Evolutionary conservation across 495 filamentous ascomycete genomes (phyloP).

Genomic region (Penicillium mononematosum): DNA sequence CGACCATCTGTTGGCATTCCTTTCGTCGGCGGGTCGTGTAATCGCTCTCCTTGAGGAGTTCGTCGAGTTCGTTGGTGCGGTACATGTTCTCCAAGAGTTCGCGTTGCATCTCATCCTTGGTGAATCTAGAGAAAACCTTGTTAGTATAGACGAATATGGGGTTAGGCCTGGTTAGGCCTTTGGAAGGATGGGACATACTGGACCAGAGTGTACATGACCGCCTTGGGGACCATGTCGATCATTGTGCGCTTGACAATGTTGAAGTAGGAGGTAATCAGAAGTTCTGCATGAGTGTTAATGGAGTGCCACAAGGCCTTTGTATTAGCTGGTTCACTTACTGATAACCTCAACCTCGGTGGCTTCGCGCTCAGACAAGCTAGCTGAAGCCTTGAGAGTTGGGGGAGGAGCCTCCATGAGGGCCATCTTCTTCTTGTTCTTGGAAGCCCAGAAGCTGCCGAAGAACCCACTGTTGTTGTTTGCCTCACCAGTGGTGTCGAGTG

Average conservation of each 20-base stretch:
- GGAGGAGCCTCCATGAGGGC: conserved; percentile 97
- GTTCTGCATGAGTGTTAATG: conserved; percentile 55
- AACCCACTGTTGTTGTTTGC: conserved; percentile 69
- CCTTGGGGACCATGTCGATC: conserved; percentile 99
- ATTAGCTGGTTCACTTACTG: conserved; percentile 61
- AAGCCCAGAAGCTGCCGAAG: conserved; percentile 96
- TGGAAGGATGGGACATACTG: conserved; percentile 59
- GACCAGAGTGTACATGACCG: conserved; percentile 96
- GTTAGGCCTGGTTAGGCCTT: background rate
- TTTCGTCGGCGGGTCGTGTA: conserved; percentile 94
- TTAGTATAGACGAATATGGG: conserved; percentile 1
- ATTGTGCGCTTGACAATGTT: conserved; percentile 97
- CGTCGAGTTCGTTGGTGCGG: conserved; percentile 81
- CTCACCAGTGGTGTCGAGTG: conserved; percentile 55
- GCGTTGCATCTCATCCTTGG: conserved; percentile 97
- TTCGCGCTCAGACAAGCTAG: conserved; percentile 88
- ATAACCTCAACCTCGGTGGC: conserved; percentile 96
- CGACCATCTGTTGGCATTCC: conserved; percentile 99
- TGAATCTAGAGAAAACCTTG: conserved; percentile 56
- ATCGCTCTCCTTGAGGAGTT: conserved; percentile 95
- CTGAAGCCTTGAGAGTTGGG: conserved; percentile 87
- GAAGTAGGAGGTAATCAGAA: conserved; percentile 94
- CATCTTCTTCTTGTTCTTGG: conserved; percentile 99
- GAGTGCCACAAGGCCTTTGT: background rate
- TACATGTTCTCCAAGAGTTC: conserved; percentile 99